Evolutionary conservation across 768 basidiomycete species (phyloP), one percentile per base, ranked within the genome.

Genomic region (Leccinum ochraceum): DNA sequence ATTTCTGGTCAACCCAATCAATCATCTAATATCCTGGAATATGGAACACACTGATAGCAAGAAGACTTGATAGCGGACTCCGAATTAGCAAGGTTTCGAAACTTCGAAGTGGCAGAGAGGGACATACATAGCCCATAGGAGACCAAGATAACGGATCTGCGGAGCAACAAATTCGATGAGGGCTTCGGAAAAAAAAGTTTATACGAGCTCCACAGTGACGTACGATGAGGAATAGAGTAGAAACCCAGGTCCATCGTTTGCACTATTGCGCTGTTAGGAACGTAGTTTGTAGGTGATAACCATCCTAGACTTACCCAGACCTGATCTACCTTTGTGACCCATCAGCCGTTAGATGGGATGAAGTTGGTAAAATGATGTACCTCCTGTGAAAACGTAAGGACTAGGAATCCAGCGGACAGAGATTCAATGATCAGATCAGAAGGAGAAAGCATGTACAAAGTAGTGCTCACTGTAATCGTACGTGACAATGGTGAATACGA

Each of bases 381-480:
- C 52, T 66, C 64, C 56, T 49, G 42, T 11, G 64, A 32, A 42
- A 66, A 52, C 2, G 63, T 66, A 36, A 66, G 63, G 32, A 48
- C 64, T 66, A 22, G n/a, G 32, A 11, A 11, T 17, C 3, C 20
- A 10, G 22, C 4, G 20, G 42, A 20, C 0, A 24, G 22, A 53
- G 4, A 10, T 42, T 42, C 3, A 42, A 42, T 42, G n/a, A 48
- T 53, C 14, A 6, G 9, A 17, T 39, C 20, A 34, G 6, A 30
- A 16, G 1, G 42, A 42, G n/a, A n/a, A 4, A 55, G 11, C 22
- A 22, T 36, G 36, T 11, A 48, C n/a, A 13, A 13, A 10, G 8
- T 3, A 3, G 6, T 14, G 7, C 66, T 59, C 48, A 61, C 66
- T 7, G 17, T 67, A 67, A 48, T 67, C 66, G 44, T 67, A 67